These are phyloP conservation scores for Colletotrichum magnum DNA, from an alignment of 2,329 filamentous ascomycete genomes.

Conservation along the genomic window DNA sequence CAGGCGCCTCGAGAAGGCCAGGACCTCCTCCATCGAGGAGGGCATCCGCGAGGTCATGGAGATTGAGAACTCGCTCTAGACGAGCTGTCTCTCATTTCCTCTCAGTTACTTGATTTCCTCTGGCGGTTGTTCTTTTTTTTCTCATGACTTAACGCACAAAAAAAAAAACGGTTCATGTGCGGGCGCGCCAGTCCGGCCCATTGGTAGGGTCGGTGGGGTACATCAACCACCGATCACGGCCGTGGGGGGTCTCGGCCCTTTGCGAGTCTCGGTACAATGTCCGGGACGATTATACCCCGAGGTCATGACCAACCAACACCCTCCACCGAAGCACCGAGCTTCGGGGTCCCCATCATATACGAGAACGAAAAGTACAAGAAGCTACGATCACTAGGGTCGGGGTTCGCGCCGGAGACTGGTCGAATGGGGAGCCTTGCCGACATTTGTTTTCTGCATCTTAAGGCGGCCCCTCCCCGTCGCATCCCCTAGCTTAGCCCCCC, in stretches of 20 bases:
- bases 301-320: background rate
- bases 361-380: background rate
- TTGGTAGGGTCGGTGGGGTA: conserved; percentile 22
- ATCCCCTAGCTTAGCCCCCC: background rate
- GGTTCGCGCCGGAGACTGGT: background rate
- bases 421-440: conserved; percentile 7
- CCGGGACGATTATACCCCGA: conserved; percentile 36
- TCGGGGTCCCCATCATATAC: background rate
- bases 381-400: conserved; percentile 2
- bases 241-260: conserved; percentile 12
- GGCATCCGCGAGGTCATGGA: conserved; percentile 76
- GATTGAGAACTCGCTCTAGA: conserved; percentile 69
- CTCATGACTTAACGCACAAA: conserved; percentile 2
- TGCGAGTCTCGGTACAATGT: conserved; percentile 28
- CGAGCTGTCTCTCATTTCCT: background rate
- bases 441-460: background rate
- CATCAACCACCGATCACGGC: conserved; percentile 31
- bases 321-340: background rate
- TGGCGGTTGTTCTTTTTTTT: background rate
- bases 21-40: conserved; percentile 66
- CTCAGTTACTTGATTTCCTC: too few relatives aligned
- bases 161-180: conserved; percentile 3
- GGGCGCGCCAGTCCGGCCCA: conserved; percentile 16
- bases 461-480: background rate
- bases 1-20: conserved; percentile 73